phyloP scores from a whole-genome alignment of 176 grass and related monocot genomes.

The Melocanna baccifera region DNA sequence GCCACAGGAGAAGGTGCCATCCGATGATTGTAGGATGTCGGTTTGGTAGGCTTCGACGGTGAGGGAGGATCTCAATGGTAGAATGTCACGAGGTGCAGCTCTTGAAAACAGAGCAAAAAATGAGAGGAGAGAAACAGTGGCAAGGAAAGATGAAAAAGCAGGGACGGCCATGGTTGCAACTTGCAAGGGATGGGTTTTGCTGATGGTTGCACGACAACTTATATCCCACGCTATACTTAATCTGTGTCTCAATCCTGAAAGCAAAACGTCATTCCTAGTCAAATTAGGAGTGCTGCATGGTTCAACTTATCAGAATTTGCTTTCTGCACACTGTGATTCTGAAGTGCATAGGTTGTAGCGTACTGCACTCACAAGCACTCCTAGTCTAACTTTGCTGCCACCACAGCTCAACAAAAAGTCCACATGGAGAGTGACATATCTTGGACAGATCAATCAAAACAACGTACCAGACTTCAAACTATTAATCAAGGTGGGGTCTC shows the following conservation, averaged over 20 bases:
- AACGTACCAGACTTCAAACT: not conserved
- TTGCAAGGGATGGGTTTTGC: too few relatives aligned
- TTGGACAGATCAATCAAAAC: not conserved
- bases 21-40: slow-evolving; percentile 32
- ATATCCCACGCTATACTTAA: too few relatives aligned
- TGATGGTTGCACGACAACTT: too few relatives aligned
- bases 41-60: slow-evolving; percentile 27
- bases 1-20: slow-evolving; percentile 41
- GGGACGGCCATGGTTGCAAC: too few relatives aligned
- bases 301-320: too few relatives aligned
- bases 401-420: not conserved
- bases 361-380: not conserved
- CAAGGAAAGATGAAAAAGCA: too few relatives aligned
- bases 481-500: not conserved
- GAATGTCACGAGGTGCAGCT: not conserved
- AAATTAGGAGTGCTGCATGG: too few relatives aligned
- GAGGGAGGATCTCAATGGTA: slow-evolving; percentile 9
- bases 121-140: too few relatives aligned
- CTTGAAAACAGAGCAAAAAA: not conserved
- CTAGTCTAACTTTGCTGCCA: not conserved
- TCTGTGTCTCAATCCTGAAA: too few relatives aligned
- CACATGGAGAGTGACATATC: slow-evolving; percentile 1
- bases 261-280: too few relatives aligned
- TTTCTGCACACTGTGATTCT: not conserved
- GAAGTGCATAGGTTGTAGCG: not conserved